These are phyloP conservation scores for Penicillium sp. DNA, from an alignment of 2,329 filamentous ascomycete genomes.

Conservation along the genomic window DNA sequence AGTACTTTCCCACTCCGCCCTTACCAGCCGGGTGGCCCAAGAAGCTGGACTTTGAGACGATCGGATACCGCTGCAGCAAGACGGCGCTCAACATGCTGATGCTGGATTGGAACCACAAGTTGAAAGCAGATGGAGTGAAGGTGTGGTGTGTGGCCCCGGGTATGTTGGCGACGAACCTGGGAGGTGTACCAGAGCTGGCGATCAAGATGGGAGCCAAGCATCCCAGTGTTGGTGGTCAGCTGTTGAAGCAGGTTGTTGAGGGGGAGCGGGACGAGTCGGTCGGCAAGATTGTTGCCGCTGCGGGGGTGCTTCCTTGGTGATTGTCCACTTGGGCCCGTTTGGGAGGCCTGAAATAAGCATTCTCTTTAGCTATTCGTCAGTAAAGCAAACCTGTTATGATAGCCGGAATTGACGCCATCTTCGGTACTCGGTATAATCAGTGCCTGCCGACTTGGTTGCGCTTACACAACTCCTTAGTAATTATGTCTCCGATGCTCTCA, in stretches of 20 bases:
- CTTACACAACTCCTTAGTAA: neutral
- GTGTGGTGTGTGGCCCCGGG: conserved; percentile 52
- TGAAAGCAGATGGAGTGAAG: conserved; percentile 52
- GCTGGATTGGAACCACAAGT: conserved; percentile 49
- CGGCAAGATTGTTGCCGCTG: conserved; percentile 6
- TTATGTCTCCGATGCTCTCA: neutral
- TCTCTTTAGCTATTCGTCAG: neutral
- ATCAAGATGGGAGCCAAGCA: conserved; percentile 14
- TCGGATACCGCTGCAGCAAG: conserved; percentile 39
- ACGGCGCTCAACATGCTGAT: conserved; percentile 54
- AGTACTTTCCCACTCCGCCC: conserved; percentile 14
- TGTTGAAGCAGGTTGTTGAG: conserved; percentile 13
- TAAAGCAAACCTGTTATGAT: neutral
- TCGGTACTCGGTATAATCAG: neutral
- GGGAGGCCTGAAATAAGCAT: no score
- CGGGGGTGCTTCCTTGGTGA: conserved; percentile 3
- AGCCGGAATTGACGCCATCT: neutral
- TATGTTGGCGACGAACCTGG: conserved; percentile 45
- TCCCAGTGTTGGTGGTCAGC: conserved; percentile 13
- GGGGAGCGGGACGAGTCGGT: conserved; percentile 11
- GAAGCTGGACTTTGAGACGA: conserved; percentile 13
- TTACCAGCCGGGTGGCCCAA: conserved; percentile 21
- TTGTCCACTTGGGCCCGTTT: neutral
- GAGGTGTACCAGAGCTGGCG: conserved; percentile 7
- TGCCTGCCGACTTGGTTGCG: neutral